phyloP scores from a whole-genome alignment of 768 basidiomycete genomes.

The Xanthoconium purpureum region DNA sequence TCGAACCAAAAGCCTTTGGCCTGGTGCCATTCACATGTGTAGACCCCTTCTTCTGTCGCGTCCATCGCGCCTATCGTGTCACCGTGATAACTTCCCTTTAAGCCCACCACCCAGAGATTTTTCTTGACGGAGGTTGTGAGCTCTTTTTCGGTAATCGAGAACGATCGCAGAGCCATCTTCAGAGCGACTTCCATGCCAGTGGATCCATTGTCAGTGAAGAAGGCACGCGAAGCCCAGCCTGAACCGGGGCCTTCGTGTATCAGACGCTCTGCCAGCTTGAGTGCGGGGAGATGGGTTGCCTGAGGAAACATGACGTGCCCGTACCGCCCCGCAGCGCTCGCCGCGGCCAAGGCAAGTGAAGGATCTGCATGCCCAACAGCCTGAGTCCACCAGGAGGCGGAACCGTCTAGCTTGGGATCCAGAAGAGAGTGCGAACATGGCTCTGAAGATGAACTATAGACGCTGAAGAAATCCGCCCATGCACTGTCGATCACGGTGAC shows the following conservation, averaged over 20 bases:
- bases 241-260: constrained; percentile 73
- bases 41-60: constrained; percentile 87
- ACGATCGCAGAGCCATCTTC: constrained; percentile 91
- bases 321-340: constrained; percentile 86
- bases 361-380: constrained; percentile 81
- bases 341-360: constrained; percentile 78
- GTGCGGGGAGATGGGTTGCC: constrained; percentile 81
- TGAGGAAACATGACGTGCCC: constrained; percentile 97
- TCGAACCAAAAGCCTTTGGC: constrained; percentile 94
- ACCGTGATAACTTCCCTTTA: constrained; percentile 94
- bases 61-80: constrained; percentile 99
- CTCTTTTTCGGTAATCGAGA: constrained; percentile 37
- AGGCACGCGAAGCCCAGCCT: constrained; percentile 89
- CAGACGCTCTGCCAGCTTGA: constrained; percentile 78
- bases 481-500: constrained; percentile 94
- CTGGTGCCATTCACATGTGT: constrained; percentile 94
- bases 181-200: constrained; percentile 97
- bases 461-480: constrained; percentile 79
- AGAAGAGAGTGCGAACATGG: constrained; percentile 37
- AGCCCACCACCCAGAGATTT: constrained; percentile 72
- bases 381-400: constrained; percentile 99
- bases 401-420: constrained; percentile 77
- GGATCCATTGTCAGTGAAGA: constrained; percentile 93
- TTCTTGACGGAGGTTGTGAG: constrained; percentile 41
- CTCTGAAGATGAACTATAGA: constrained; percentile 42